A percentile compares a stretch with the other conserved stretches of the same genome.
Conservation (phyloP, 2,329 filamentous ascomycete species). For the Tolypocladium tropicale region DNA sequence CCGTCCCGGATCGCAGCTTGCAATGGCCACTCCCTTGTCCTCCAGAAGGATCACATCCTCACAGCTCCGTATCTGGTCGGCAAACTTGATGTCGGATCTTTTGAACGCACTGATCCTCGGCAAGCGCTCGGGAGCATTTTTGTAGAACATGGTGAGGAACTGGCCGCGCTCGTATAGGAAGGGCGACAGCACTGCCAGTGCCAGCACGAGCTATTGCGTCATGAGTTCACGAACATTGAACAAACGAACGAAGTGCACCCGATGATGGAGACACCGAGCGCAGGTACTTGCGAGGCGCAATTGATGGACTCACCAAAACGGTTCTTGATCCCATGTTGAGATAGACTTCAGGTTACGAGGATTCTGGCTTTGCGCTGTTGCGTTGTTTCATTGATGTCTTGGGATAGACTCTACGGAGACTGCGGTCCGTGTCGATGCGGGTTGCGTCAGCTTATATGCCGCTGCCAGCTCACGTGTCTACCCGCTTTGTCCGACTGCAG, state of each 20-base stretch:
- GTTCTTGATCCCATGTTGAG: background rate
- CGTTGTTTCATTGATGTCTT: background rate
- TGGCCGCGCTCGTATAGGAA: constrained; percentile 8
- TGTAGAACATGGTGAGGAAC: constrained; percentile 11
- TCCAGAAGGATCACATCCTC: constrained; percentile 28
- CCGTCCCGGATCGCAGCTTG: constrained; percentile 27
- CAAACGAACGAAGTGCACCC: background rate
- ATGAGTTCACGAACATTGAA: background rate
- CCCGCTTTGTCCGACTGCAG: too few relatives aligned
- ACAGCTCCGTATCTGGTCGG: constrained; percentile 26
- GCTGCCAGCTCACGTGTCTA: background rate
- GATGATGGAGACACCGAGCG: background rate
- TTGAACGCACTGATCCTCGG: constrained; percentile 15
- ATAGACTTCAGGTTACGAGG: background rate
- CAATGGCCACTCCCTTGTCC: constrained; percentile 21
- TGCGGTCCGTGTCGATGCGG: too few relatives aligned
- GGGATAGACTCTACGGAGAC: too few relatives aligned
- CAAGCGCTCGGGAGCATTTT: constrained; percentile 20
- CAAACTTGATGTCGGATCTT: constrained; percentile 21
- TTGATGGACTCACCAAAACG: background rate
- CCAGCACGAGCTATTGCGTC: constrained; percentile 1
- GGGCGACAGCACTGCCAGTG: constrained; percentile 2
- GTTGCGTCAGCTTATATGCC: too few relatives aligned
- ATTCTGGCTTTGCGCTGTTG: background rate
- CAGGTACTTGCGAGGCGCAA: background rate